Base-by-base conservation (phyloP, 371 early-diverging fungal species). In the Mortierella polycephala region DNA sequence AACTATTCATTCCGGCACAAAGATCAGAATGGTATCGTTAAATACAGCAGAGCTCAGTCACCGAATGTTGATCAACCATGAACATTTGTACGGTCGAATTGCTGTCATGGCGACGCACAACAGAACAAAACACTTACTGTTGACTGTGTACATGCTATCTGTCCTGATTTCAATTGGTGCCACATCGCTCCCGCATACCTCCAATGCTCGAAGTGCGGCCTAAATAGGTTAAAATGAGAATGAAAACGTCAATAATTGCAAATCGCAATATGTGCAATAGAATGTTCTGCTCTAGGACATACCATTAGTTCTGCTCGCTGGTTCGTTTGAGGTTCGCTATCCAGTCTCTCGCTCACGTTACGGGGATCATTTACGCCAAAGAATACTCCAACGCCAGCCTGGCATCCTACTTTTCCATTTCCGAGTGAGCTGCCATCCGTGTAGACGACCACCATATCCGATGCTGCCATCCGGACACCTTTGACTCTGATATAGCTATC, bases 321-420 rank as follows among this genome's bases (percentile, higher is more conserved):
- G 83, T 95, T 96, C 1, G 96, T 96, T 64, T 94, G 95, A 18
- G 81, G 74, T 7, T 63, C 69, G 0, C 91, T 91, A 2, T 58
- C 55, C 16, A 95, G 83, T 10, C 87, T 86, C 59, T 85, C 91
- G 40, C 91, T 90, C 20, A 90, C 69, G 81, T 96, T 96, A 50
- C 94, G 83, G 18, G 91, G 84, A 75, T 95, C 94, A 57, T 84
- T 73, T 1, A 81, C 81, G 13, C 92, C 94, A 83, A 91, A 96
- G 69, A 86, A 95, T n/a, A 95, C 93, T 7, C 97, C 97, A 54
- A 90, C 75, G 6, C 97, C 96, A 23, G 95, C 96, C 13, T 81
- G 69, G 4, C 93, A 92, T 9, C 81, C 68, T 5, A 13, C 10
- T 21, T 62, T 69, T 1, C 96, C 96, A 82, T 96, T 96, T 12